Percentiles rank a stretch among this genome's conserved stretches.
phyloP scores from a whole-genome alignment of 2,329 filamentous ascomycete genomes.

The Coniochaeta sp. region DNA sequence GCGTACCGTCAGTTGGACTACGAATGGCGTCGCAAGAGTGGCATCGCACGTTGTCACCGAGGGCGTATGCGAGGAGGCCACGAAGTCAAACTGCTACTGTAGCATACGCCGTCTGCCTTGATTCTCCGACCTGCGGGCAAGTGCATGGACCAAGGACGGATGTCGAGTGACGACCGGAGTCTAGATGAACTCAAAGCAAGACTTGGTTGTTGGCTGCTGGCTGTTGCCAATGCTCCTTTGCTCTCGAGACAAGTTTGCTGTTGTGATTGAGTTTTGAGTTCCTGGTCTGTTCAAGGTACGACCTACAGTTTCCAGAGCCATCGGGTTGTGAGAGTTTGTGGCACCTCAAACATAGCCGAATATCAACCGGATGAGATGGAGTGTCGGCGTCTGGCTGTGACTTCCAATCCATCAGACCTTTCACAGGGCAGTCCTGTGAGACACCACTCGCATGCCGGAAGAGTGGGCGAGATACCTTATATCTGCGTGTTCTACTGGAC shows the following conservation, averaged over 20 bases:
- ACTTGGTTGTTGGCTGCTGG: neutral
- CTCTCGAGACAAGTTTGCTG: neutral
- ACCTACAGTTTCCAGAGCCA: neutral
- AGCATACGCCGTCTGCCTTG: neutral
- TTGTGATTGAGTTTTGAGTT: neutral
- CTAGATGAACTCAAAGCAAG: neutral
- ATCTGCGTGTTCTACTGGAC: neutral
- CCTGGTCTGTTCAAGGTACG: neutral
- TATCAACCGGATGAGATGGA: neutral
- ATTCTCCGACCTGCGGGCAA: neutral
- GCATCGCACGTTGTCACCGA: neutral
- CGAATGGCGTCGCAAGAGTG: neutral
- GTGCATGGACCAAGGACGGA: neutral
- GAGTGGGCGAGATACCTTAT: neutral
- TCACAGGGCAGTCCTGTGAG: too few relatives aligned
- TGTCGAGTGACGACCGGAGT: neutral
- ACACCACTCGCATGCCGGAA: neutral
- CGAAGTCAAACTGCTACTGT: neutral
- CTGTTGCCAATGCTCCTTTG: too few relatives aligned
- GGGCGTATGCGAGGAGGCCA: neutral
- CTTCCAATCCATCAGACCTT: neutral
- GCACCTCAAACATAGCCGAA: neutral
- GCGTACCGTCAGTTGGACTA: neutral
- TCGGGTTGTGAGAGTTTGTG: neutral
- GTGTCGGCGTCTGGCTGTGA: neutral